Percentiles rank a stretch among this genome's conserved stretches.
Evolutionary conservation across 495 filamentous ascomycete species (phyloP).

Genomic region (Trichoderma parareesei): DNA sequence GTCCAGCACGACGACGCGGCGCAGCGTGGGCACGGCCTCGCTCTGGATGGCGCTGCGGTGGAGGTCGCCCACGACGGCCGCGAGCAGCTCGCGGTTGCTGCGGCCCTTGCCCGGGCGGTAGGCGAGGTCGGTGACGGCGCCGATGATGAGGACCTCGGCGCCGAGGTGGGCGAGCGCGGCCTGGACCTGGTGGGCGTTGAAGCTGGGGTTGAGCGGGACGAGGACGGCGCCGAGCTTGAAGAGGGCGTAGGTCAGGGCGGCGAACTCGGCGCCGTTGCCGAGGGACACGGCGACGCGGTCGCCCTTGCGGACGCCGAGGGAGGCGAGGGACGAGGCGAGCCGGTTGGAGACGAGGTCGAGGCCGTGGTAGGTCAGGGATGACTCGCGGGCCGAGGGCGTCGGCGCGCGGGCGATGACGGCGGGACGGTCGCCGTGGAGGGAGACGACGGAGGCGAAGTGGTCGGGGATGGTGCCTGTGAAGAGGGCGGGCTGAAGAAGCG

Average conservation of each 20-base stretch:
- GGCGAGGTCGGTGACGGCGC: slow-evolving; percentile 76
- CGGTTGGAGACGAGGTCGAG: slow-evolving; percentile 71
- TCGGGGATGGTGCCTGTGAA: slow-evolving; percentile 69
- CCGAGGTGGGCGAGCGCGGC: slow-evolving; percentile 70
- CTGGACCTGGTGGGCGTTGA: slow-evolving; percentile 71
- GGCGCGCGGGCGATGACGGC: slow-evolving; percentile 46
- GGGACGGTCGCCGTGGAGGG: slow-evolving; percentile 61
- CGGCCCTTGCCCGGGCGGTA: slow-evolving; percentile 62
- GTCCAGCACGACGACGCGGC: slow-evolving; percentile 67
- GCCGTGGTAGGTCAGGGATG: slow-evolving; percentile 57
- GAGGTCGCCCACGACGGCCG: slow-evolving; percentile 46
- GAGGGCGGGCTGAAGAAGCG: slow-evolving; percentile 54
- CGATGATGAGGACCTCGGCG: slow-evolving; percentile 70
- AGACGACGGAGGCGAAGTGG: slow-evolving; percentile 68
- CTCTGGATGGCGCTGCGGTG: slow-evolving; percentile 44
- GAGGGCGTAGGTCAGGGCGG: slow-evolving; percentile 73
- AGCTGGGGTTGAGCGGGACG: slow-evolving; percentile 87
- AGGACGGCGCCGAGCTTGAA: slow-evolving; percentile 91
- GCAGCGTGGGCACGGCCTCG: slow-evolving; percentile 58
- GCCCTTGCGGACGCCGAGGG: slow-evolving; percentile 71
- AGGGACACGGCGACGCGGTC: slow-evolving; percentile 80
- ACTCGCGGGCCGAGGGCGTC: slow-evolving; percentile 26
- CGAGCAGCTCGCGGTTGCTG: slow-evolving; percentile 64
- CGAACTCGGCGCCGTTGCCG: slow-evolving; percentile 79
- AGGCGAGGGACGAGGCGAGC: slow-evolving; percentile 64